These are phyloP conservation scores for Amanita brunnescens DNA, from an alignment of 768 basidiomycete species.

Conservation along the genomic window DNA sequence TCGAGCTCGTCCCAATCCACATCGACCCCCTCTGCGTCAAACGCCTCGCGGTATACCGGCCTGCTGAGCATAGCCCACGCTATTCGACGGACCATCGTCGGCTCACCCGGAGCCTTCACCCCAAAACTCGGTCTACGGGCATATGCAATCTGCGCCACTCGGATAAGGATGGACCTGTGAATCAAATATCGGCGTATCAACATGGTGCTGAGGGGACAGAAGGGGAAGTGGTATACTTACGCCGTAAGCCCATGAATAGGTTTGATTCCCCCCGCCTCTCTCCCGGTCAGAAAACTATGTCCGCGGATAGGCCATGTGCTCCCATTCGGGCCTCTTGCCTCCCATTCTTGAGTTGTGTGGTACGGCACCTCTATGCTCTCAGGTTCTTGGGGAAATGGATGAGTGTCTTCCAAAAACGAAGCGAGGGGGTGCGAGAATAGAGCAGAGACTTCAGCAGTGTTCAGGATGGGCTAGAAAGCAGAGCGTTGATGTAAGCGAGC, in stretches of 20 bases:
- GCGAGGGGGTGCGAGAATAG: conserved; percentile 82
- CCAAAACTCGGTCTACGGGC: conserved; percentile 37
- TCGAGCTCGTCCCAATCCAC: conserved; percentile 21
- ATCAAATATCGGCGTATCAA: neutral
- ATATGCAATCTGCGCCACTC: conserved; percentile 36
- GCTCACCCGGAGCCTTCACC: conserved; percentile 24
- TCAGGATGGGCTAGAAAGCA: conserved; percentile 64
- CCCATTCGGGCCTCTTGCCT: conserved; percentile 32
- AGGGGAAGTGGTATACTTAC: conserved; percentile 32
- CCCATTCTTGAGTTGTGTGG: conserved; percentile 52
- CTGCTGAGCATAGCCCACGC: conserved; percentile 34
- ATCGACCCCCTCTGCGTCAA: conserved; percentile 26
- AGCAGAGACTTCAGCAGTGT: conserved; percentile 66
- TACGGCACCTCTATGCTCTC: conserved; percentile 52
- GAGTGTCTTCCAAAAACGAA: conserved; percentile 51
- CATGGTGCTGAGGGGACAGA: neutral
- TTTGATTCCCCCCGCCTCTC: conserved; percentile 78
- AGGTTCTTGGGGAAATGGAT: conserved; percentile 46
- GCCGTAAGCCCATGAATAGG: conserved; percentile 87
- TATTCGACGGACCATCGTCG: conserved; percentile 28
- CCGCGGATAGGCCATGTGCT: conserved; percentile 37
- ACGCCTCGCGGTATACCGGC: conserved; percentile 29
- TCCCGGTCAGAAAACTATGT: conserved; percentile 79
- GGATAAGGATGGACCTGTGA: conserved; percentile 35
- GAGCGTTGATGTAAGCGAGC: neutral